A percentile compares a stretch with the other conserved stretches of the same genome.
Evolutionary conservation across 2,329 filamentous ascomycete genomes (phyloP).

Genomic region (Paracorniculantispora psalliotae): DNA sequence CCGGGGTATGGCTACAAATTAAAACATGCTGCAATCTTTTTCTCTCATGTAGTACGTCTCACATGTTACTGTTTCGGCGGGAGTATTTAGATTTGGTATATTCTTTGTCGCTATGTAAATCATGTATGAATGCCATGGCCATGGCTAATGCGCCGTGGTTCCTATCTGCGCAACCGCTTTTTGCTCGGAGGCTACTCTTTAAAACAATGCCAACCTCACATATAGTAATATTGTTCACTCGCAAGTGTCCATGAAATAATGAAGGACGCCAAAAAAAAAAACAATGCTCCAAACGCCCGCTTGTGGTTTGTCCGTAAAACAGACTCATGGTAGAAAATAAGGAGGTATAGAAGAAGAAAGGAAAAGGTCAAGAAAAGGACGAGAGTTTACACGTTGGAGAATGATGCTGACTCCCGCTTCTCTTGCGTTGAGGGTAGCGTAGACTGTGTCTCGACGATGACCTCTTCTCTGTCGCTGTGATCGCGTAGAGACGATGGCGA

Average conservation of each 20-base stretch:
- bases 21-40: too few species aligned
- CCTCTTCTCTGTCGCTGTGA: conserved; percentile 4
- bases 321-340: conserved; percentile 2
- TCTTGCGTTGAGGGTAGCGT: conserved; percentile 4
- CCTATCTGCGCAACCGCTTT: not conserved
- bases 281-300: conserved; percentile 8
- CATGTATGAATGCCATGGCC: not conserved
- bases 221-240: not conserved
- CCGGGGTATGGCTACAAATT: too few species aligned
- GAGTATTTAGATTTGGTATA: not conserved
- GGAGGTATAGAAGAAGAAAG: conserved; percentile 2
- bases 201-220: not conserved
- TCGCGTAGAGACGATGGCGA: conserved; percentile 11
- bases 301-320: not conserved
- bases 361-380: not conserved
- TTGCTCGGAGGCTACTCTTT: not conserved
- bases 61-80: too few species aligned
- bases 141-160: not conserved
- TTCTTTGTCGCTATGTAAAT: not conserved
- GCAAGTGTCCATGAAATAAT: not conserved
- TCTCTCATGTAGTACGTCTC: too few species aligned
- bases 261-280: not conserved
- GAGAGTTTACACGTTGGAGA: not conserved
- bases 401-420: conserved; percentile 13
- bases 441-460: conserved; percentile 4